Conservation (phyloP, 2,329 filamentous ascomycete genomes). For the Aureobasidium namibiae region DNA sequence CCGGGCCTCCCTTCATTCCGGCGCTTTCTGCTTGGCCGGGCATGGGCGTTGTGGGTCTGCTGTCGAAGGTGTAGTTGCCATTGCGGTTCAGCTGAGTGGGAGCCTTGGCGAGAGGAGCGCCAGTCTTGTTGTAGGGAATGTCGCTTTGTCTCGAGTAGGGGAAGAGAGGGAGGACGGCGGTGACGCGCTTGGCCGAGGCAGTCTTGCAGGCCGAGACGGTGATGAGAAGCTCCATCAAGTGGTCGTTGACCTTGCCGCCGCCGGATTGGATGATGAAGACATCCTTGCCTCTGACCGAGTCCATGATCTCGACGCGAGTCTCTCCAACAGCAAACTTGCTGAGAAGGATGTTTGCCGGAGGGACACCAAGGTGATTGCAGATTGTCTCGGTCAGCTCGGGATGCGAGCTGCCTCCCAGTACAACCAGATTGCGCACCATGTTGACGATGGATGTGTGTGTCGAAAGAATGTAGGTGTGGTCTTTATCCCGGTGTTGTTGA, state of each 20-base stretch:
- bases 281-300: conserved; percentile 95
- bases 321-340: conserved; percentile 93
- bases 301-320: conserved; percentile 88
- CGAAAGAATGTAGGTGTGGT: neutral
- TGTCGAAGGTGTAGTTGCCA: conserved; percentile 76
- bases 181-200: conserved; percentile 85
- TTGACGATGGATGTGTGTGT: neutral
- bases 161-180: conserved; percentile 88
- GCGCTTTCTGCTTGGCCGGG: conserved; percentile 61
- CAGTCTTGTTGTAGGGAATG: conserved; percentile 91
- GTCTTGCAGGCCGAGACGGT: conserved; percentile 98
- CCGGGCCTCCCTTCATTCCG: conserved; percentile 58
- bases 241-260: conserved; percentile 87
- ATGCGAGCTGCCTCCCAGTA: conserved; percentile 90
- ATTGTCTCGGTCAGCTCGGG: conserved; percentile 78
- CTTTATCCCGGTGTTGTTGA: neutral
- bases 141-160: conserved; percentile 96
- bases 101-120: conserved; percentile 74
- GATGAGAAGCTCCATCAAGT: conserved; percentile 93
- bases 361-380: conserved; percentile 79
- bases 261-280: conserved; percentile 97
- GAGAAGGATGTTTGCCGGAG: conserved; percentile 74
- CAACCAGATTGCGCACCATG: conserved; percentile 93
- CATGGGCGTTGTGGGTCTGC: conserved; percentile 76
- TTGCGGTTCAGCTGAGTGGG: conserved; percentile 41